Percentiles rank a stretch among this genome's conserved stretches.
These are phyloP conservation scores for Colletotrichum spinosum DNA, from an alignment of 2,329 filamentous ascomycete genomes.

Conservation along the genomic window DNA sequence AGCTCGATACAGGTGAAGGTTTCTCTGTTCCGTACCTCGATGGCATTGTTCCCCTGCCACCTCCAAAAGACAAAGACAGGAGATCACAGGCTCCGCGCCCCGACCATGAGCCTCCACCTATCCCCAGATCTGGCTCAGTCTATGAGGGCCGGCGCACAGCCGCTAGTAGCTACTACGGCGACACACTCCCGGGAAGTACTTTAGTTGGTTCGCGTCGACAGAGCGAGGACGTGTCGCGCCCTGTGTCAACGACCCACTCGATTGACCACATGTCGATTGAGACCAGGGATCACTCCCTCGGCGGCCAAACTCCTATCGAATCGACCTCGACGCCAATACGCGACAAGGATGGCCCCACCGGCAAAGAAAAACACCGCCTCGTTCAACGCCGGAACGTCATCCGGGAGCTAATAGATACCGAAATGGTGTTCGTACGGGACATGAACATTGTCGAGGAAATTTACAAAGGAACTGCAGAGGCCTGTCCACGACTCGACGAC, in stretches of 20 bases:
- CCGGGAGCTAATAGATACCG: constrained; percentile 93
- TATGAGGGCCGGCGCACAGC: constrained; percentile 46
- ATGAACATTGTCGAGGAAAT: constrained; percentile 99
- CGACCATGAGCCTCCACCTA: constrained; percentile 63
- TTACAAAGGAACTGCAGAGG: constrained; percentile 91
- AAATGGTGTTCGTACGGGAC: constrained; percentile 89
- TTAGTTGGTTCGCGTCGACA: constrained; percentile 57
- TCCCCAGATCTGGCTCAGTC: constrained; percentile 49
- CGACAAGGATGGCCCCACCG: constrained; percentile 56
- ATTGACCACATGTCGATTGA: constrained; percentile 60
- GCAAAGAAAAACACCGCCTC: constrained; percentile 76
- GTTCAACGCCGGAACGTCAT: constrained; percentile 85
- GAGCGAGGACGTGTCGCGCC: constrained; percentile 58
- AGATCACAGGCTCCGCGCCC: constrained; percentile 52
- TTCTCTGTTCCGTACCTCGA: constrained; percentile 61
- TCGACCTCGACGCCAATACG: constrained; percentile 48
- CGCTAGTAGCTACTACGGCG: constrained; percentile 55
- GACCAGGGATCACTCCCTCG: constrained; percentile 53
- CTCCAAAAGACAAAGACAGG: constrained; percentile 37
- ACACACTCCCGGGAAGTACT: constrained; percentile 56
- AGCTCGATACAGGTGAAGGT: constrained; percentile 63
- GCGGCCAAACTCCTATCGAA: constrained; percentile 51
- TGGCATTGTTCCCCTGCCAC: constrained; percentile 43
- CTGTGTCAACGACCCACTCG: constrained; percentile 58
- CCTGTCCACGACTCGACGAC: constrained; percentile 80